A percentile compares a stretch with the other conserved stretches of the same genome.
Conservation (phyloP, 345 rosid species). For the Populus tremula region DNA sequence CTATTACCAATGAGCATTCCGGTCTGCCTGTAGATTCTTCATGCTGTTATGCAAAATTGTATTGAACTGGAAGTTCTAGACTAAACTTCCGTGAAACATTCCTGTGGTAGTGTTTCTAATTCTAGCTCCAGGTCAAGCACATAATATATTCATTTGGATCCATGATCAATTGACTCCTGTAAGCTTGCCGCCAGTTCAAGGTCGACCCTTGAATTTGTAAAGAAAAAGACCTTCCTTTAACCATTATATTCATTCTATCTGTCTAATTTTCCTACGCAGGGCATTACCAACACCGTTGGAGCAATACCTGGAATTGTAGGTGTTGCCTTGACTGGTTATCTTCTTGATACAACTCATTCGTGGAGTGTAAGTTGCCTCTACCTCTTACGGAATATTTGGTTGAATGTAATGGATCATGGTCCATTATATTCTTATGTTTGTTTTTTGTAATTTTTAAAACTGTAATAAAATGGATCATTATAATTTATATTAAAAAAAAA, state of each 20-base stretch:
- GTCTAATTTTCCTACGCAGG: conserved; percentile 38
- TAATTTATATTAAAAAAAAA: too few relatives aligned
- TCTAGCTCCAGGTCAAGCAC: neutral
- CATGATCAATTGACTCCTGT: neutral
- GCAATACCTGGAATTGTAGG: conserved; percentile 93
- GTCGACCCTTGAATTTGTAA: neutral
- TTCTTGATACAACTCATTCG: conserved; percentile 87
- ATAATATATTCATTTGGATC: neutral
- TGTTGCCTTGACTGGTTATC: conserved; percentile 85
- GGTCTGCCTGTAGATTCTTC: too few relatives aligned
- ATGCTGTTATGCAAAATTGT: neutral
- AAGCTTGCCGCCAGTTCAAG: neutral
- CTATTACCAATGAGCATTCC: neutral
- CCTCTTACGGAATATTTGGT: neutral
- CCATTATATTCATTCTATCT: neutral
- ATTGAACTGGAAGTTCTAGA: neutral
- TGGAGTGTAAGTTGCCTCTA: conserved; percentile 77
- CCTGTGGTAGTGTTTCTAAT: neutral
- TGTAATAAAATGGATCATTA: too few relatives aligned
- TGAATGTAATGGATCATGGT: too few relatives aligned
- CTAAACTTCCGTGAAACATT: neutral
- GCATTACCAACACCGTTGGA: conserved; percentile 86
- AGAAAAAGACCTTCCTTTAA: neutral
- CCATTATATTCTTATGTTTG: too few relatives aligned
- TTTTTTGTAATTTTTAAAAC: too few relatives aligned